Conservation (phyloP, 257 asterid genomes). For the Fraxinus americana region DNA sequence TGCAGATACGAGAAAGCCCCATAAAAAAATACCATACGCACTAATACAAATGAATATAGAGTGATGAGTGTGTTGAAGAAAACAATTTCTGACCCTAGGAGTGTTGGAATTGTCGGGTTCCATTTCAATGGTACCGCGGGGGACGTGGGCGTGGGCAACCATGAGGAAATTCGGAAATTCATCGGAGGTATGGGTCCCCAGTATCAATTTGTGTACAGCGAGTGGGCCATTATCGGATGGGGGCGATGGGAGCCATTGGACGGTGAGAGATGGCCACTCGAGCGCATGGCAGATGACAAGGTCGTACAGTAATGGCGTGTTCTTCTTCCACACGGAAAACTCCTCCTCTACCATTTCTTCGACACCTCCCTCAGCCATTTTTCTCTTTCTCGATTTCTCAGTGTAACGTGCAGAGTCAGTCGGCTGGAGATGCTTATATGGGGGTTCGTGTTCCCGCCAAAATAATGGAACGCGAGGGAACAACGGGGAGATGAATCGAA, state of each 20-base stretch:
- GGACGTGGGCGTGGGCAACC: slow-evolving; percentile 82
- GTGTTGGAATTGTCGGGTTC: slow-evolving; percentile 43
- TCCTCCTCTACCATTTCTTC: slow-evolving; percentile 75
- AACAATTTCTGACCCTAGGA: slow-evolving; percentile 56
- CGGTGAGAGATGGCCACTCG: slow-evolving; percentile 99
- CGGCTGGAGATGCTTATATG: slow-evolving; percentile 17
- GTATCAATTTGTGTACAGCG: slow-evolving; percentile 57
- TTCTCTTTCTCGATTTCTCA: slow-evolving; percentile 27
- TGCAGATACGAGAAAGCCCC: slow-evolving; percentile 15
- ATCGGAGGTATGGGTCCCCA: slow-evolving; percentile 92
- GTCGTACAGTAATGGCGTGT: slow-evolving; percentile 83
- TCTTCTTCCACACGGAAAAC: slow-evolving; percentile 94
- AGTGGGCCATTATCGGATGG: slow-evolving; percentile 50
- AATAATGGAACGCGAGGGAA: slow-evolving; percentile 15
- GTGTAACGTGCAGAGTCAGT: slow-evolving; percentile 3
- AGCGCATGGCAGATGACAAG: slow-evolving; percentile 80
- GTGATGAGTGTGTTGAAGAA: not conserved
- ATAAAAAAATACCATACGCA: not conserved
- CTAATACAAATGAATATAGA: not conserved
- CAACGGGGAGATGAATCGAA: not conserved
- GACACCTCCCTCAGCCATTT: slow-evolving; percentile 39
- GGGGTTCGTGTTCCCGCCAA: slow-evolving; percentile 52
- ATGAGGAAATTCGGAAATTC: slow-evolving; percentile 71
- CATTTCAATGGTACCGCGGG: slow-evolving; percentile 51
- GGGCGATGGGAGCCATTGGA: slow-evolving; percentile 78